Evolutionary conservation across 1,284 basidiomycete species (phyloP).

Genomic region (Moesziomyces sp.): DNA sequence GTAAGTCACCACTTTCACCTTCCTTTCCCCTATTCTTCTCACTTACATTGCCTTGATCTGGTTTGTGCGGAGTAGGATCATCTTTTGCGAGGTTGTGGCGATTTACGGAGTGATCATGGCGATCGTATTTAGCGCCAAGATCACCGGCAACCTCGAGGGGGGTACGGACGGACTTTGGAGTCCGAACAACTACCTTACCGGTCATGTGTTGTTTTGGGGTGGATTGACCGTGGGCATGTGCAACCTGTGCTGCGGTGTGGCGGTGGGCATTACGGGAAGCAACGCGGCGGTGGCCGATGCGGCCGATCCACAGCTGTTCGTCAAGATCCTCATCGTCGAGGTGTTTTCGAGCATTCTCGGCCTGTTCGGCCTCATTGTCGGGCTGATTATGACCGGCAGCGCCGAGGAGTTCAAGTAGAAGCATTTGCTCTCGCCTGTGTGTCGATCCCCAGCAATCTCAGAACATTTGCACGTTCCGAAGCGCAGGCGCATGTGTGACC

Average conservation of each 20-base stretch:
- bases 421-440: no score
- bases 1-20: conserved; percentile 70
- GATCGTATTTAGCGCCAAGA: conserved; percentile 66
- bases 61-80: conserved; percentile 75
- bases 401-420: conserved; percentile 41
- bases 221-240: conserved; percentile 66
- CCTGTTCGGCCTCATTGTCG: conserved; percentile 64
- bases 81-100: conserved; percentile 98
- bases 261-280: conserved; percentile 65
- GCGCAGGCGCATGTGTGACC: no score
- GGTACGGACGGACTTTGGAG: conserved; percentile 54
- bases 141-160: conserved; percentile 57
- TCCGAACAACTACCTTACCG: conserved; percentile 63
- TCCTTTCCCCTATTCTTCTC: not conserved
- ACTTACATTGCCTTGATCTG: no score
- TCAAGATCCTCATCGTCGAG: conserved; percentile 64
- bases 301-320: conserved; percentile 66
- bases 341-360: conserved; percentile 66
- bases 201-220: conserved; percentile 65
- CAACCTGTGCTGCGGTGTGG: conserved; percentile 65
- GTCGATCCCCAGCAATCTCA: no score
- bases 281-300: conserved; percentile 67
- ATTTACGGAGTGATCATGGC: conserved; percentile 86
- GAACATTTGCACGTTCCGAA: no score
- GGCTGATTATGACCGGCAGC: conserved; percentile 34